These are phyloP conservation scores for Zymoseptoria pseudotritici DNA, from an alignment of 2,329 filamentous ascomycete genomes.

Conservation along the genomic window DNA sequence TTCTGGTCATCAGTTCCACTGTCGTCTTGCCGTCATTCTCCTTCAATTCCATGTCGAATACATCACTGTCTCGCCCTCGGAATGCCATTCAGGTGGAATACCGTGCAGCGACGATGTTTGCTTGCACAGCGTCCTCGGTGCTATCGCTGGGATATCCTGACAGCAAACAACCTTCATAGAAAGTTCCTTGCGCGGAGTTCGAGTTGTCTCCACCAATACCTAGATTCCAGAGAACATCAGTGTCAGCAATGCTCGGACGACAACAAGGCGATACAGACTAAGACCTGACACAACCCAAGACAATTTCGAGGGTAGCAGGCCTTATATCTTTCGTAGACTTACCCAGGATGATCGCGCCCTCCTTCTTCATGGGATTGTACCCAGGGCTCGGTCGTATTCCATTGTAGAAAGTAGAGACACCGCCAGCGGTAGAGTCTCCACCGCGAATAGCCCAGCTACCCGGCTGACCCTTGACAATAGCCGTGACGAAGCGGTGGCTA, in stretches of 20 bases:
- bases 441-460: conserved; percentile 55
- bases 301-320: conserved; percentile 28
- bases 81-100: conserved; percentile 52
- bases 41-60: no score
- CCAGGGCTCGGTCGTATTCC: conserved; percentile 48
- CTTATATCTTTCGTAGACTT: no score
- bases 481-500: conserved; percentile 49
- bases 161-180: no score
- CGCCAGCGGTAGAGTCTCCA: conserved; percentile 48
- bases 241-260: no score
- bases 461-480: conserved; percentile 49
- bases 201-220: conserved; percentile 64
- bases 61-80: conserved; percentile 43
- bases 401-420: conserved; percentile 52
- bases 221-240: no score
- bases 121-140: conserved; percentile 45
- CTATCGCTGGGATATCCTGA: no score
- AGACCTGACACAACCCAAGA: no score
- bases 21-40: no score
- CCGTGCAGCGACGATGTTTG: conserved; percentile 52
- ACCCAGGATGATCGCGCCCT: no score
- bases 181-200: conserved; percentile 46
- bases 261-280: no score
- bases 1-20: no score
- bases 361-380: no score